phyloP scores from a whole-genome alignment of 2,329 filamentous ascomycete species.

The Aspergillus caelatus region DNA sequence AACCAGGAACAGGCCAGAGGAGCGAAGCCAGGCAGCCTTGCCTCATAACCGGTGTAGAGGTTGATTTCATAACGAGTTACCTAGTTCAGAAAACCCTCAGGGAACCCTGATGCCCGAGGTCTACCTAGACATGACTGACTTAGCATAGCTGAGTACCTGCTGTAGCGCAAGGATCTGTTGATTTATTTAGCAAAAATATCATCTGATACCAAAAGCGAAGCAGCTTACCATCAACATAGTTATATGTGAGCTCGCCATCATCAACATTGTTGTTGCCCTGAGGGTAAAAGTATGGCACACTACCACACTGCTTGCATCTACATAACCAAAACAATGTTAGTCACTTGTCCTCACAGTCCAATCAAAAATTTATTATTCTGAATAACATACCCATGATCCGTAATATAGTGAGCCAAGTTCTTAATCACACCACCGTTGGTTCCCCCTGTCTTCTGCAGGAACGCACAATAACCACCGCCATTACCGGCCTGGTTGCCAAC shows the following conservation, averaged over 20 bases:
- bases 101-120: no score
- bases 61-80: no score
- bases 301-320: neutral
- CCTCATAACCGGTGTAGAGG: no score
- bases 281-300: neutral
- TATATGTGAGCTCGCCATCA: neutral
- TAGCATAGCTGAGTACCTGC: neutral
- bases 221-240: neutral
- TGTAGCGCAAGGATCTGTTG: neutral
- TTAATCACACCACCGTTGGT: slow-evolving; percentile 1
- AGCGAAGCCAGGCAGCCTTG: no score
- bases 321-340: neutral
- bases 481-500: neutral
- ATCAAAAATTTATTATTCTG: rapidly evolving
- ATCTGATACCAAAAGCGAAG: neutral
- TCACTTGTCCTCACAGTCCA: neutral
- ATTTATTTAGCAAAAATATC: neutral
- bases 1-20: no score
- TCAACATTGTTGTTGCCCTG: neutral
- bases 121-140: neutral
- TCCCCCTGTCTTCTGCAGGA: neutral
- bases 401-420: neutral
- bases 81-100: no score
- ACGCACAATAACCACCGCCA: neutral
- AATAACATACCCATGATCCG: neutral